Conservation (phyloP, 192 early-diverging fungal species). For the Coemansia sp. region DNA sequence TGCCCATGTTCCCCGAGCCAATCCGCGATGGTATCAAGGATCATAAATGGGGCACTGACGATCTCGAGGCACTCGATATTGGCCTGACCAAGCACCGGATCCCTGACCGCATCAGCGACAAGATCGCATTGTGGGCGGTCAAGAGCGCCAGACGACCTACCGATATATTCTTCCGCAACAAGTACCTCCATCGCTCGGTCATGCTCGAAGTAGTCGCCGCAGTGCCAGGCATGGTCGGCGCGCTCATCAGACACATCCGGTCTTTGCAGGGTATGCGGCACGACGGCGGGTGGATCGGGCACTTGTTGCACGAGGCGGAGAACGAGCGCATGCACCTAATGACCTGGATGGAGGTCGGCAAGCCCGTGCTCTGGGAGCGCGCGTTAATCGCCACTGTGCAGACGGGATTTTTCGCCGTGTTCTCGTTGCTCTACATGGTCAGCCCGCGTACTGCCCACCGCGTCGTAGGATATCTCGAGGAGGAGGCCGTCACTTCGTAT, state of each 20-base stretch:
- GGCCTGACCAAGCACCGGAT: constrained; percentile 64
- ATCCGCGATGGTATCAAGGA: constrained; percentile 67
- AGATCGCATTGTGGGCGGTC: constrained; percentile 66
- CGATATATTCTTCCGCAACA: constrained; percentile 72
- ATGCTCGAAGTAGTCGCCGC: constrained; percentile 78
- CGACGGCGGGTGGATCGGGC: constrained; percentile 91
- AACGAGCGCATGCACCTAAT: constrained; percentile 81
- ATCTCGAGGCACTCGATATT: constrained; percentile 67
- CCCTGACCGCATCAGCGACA: constrained; percentile 61
- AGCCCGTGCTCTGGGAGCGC: constrained; percentile 66
- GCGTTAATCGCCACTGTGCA: constrained; percentile 75
- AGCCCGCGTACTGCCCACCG: constrained; percentile 83
- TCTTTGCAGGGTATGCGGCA: constrained; percentile 75
- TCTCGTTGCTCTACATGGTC: constrained; percentile 83
- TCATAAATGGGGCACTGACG: constrained; percentile 55
- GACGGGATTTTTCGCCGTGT: constrained; percentile 90
- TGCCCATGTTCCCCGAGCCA: constrained; percentile 53
- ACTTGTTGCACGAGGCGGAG: constrained; percentile 90
- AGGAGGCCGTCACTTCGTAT: constrained; percentile 91
- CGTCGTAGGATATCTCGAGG: constrained; percentile 92
- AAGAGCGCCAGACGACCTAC: constrained; percentile 66
- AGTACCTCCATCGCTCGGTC: constrained; percentile 79
- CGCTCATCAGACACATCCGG: constrained; percentile 74
- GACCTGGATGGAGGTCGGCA: constrained; percentile 77
- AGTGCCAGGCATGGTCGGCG: constrained; percentile 91